Percentiles rank a stretch among this genome's conserved stretches.
phyloP scores from a whole-genome alignment of 2,329 filamentous ascomycete genomes.

The Penicillium brasilianum region DNA sequence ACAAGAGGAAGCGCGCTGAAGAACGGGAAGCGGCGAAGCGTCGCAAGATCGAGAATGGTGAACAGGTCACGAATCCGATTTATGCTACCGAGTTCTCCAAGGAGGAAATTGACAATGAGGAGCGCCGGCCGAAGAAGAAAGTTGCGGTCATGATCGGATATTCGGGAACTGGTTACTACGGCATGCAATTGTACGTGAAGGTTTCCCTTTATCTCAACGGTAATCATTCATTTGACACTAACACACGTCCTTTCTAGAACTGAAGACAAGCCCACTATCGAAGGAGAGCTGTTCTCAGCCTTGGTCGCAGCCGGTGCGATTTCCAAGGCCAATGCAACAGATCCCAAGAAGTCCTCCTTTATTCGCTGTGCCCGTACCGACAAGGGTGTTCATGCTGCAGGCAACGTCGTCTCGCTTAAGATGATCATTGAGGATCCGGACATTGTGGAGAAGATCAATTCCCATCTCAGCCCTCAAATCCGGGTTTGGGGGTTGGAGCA shows the following conservation, averaged over 20 bases:
- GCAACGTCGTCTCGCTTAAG: constrained; percentile 93
- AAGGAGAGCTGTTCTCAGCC: constrained; percentile 90
- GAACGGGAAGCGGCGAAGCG: constrained; percentile 61
- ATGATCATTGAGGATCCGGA: constrained; percentile 91
- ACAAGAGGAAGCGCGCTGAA: constrained; percentile 58
- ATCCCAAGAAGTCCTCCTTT: constrained; percentile 94
- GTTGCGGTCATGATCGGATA: constrained; percentile 96
- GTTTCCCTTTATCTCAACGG: not conserved
- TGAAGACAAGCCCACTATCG: constrained; percentile 82
- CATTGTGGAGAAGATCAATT: constrained; percentile 89
- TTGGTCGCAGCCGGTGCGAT: constrained; percentile 92
- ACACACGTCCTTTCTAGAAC: constrained; percentile 41
- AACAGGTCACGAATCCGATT: constrained; percentile 50
- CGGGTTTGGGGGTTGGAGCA: constrained; percentile 92
- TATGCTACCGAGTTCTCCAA: constrained; percentile 67
- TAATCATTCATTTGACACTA: not conserved
- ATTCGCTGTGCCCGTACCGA: constrained; percentile 94
- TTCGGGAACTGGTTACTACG: constrained; percentile 93
- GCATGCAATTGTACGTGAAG: constrained; percentile 77
- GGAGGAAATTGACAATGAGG: constrained; percentile 87
- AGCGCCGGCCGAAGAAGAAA: constrained; percentile 89
- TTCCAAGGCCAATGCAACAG: constrained; percentile 93
- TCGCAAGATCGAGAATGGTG: constrained; percentile 56
- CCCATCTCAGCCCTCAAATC: constrained; percentile 82
- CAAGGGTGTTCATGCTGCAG: constrained; percentile 95